Conservation (phyloP, 2,329 filamentous ascomycete genomes). For the Alternaria incomplexa region DNA sequence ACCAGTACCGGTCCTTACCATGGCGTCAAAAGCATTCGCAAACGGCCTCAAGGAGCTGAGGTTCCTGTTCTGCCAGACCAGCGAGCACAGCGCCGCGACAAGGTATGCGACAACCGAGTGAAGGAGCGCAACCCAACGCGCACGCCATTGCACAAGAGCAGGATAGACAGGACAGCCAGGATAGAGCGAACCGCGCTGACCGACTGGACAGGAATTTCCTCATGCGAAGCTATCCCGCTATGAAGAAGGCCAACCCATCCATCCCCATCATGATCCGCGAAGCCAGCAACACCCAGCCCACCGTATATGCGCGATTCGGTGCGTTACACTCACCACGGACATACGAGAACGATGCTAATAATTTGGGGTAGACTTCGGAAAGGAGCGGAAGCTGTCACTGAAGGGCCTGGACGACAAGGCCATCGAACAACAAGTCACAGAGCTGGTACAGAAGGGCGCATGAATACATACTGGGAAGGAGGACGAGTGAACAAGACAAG, state of each 20-base stretch:
- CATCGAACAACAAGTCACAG: conserved; percentile 71
- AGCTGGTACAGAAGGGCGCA: conserved; percentile 60
- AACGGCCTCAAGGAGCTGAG: conserved; percentile 91
- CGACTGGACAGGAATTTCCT: conserved; percentile 76
- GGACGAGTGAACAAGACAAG: neutral
- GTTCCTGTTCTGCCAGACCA: conserved; percentile 96
- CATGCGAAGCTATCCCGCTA: conserved; percentile 88
- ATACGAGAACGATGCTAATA: neutral
- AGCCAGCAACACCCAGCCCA: conserved; percentile 81
- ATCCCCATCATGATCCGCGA: conserved; percentile 95
- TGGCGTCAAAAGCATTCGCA: conserved; percentile 90
- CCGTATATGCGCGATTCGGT: conserved; percentile 94
- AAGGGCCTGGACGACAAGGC: conserved; percentile 72
- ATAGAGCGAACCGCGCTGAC: conserved; percentile 7
- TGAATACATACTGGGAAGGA: neutral
- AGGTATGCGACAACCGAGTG: conserved; percentile 63
- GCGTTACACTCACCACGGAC: conserved; percentile 37
- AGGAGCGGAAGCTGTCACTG: conserved; percentile 70
- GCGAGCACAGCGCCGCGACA: conserved; percentile 84
- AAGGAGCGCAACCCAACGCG: conserved; percentile 2
- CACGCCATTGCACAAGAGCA: neutral
- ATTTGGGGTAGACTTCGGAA: conserved; percentile 63
- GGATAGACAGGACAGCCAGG: neutral
- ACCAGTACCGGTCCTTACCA: conserved; percentile 52
- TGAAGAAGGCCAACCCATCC: conserved; percentile 99